A percentile compares a stretch with the other conserved stretches of the same genome.
Conservation (phyloP, 192 early-diverging fungal species). For the Chytriomyces confervae region DNA sequence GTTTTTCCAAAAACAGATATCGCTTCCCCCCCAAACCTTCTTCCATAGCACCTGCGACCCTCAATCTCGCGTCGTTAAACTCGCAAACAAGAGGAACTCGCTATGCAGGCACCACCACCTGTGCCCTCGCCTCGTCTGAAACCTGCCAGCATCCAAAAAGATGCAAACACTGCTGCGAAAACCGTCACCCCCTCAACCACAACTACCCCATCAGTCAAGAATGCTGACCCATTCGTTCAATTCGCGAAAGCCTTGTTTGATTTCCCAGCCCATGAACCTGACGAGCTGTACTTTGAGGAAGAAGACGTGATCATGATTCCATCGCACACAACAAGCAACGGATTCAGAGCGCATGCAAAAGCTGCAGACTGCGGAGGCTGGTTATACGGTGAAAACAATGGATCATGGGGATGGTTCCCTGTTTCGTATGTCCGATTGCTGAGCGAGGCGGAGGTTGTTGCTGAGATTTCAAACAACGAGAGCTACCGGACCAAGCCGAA, state of each 20-base stretch:
- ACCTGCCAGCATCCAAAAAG: no score
- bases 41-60: no score
- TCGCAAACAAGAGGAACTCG: no score
- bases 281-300: conserved; percentile 50
- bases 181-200: conserved; percentile 5
- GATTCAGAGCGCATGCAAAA: background rate
- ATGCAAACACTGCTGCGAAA: conserved; percentile 1
- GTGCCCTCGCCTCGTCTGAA: no score
- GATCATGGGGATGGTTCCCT: conserved; percentile 53
- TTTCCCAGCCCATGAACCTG: conserved; percentile 42
- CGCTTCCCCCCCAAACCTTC: no score
- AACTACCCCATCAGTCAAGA: background rate
- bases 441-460: conserved; percentile 36
- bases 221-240: background rate
- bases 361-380: conserved; percentile 31
- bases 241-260: conserved; percentile 53
- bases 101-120: no score
- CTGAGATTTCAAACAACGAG: background rate
- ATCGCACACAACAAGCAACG: background rate
- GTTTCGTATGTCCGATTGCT: conserved; percentile 41
- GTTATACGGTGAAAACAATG: conserved; percentile 51
- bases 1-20: no score
- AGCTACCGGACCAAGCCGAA: no score
- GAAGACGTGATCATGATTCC: conserved; percentile 45
- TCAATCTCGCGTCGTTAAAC: no score